phyloP scores from a whole-genome alignment of 306 rosid genomes.

The Lablab purpureus region DNA sequence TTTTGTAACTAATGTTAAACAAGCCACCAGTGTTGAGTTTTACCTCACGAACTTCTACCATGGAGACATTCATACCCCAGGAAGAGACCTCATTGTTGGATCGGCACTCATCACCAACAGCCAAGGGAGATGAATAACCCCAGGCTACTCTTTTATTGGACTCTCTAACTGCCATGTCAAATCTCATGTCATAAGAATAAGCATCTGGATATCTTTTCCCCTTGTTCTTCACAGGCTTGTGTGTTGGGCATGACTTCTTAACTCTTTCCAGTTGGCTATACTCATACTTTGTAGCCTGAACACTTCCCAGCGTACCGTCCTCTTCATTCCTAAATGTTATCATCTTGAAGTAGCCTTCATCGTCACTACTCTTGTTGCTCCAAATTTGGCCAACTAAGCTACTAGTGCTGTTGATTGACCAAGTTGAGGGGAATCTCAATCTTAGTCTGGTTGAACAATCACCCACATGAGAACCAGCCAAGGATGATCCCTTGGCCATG shows the following conservation, averaged over 20 bases:
- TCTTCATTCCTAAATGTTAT: constrained; percentile 45
- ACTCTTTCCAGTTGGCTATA: constrained; percentile 56
- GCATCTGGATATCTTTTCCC: constrained; percentile 37
- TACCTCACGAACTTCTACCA: background rate
- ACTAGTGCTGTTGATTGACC: constrained; percentile 60
- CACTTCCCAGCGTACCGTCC: background rate
- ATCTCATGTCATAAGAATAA: constrained; percentile 54
- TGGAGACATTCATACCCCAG: background rate
- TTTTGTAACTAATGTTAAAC: constrained; percentile 54
- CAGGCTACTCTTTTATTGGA: constrained; percentile 13
- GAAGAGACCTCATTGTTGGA: constrained; percentile 9
- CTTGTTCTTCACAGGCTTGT: constrained; percentile 3
- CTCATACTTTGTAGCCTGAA: constrained; percentile 50
- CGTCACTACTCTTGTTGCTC: constrained; percentile 57
- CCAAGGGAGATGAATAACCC: constrained; percentile 54
- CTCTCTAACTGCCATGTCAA: constrained; percentile 49
- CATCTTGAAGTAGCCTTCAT: constrained; percentile 53
- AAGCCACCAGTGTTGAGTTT: constrained; percentile 1
- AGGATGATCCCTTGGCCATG: constrained; percentile 42
- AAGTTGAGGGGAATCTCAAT: constrained; percentile 53
- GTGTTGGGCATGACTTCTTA: constrained; percentile 47
- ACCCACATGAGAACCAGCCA: constrained; percentile 50
- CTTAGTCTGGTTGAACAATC: constrained; percentile 65
- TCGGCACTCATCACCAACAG: constrained; percentile 55
- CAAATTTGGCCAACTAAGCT: constrained; percentile 64